phyloP scores from a whole-genome alignment of 805 yeast genomes.

The Candida endomychidarum region DNA sequence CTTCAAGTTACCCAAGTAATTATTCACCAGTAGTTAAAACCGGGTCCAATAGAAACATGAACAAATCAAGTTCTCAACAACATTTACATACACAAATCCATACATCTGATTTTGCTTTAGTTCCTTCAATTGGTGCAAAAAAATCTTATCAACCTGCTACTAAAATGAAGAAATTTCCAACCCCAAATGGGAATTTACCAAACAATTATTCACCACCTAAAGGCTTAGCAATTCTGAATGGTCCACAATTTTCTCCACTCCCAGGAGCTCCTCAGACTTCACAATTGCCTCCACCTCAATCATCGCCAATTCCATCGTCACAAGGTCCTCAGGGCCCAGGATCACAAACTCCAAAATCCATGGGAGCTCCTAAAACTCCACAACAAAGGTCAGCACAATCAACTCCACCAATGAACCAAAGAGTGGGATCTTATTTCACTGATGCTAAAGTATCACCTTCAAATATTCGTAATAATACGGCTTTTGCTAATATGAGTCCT shows the following conservation, averaged over 20 bases:
- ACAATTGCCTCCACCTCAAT: background rate
- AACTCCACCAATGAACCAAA: slow-evolving; percentile 2
- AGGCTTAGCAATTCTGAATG: slow-evolving; percentile 9
- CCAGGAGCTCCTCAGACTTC: too few species aligned
- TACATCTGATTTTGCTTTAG: slow-evolving; percentile 30
- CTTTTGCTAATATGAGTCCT: slow-evolving; percentile 3
- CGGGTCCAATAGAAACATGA: slow-evolving; percentile 37
- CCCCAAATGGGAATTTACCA: slow-evolving; percentile 6
- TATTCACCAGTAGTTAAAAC: slow-evolving; percentile 30
- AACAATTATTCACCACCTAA: slow-evolving; percentile 14
- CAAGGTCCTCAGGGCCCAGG: slow-evolving; percentile 4
- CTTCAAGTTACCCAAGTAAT: slow-evolving; percentile 5
- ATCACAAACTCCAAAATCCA: background rate
- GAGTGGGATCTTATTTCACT: slow-evolving; percentile 3
- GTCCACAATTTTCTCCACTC: slow-evolving; percentile 2
- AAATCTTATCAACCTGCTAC: slow-evolving; percentile 35
- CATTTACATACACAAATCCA: slow-evolving; percentile 41
- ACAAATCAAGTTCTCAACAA: slow-evolving; percentile 38
- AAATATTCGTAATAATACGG: slow-evolving; percentile 6
- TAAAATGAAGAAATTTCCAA: slow-evolving; percentile 26
- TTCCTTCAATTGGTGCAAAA: slow-evolving; percentile 32
- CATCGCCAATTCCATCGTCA: background rate
- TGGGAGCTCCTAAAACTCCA: background rate
- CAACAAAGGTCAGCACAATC: slow-evolving; percentile 4
- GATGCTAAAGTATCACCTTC: slow-evolving; percentile 5